Conservation (phyloP, 2,329 filamentous ascomycete species). For the Endoconidiophora polonica region DNA sequence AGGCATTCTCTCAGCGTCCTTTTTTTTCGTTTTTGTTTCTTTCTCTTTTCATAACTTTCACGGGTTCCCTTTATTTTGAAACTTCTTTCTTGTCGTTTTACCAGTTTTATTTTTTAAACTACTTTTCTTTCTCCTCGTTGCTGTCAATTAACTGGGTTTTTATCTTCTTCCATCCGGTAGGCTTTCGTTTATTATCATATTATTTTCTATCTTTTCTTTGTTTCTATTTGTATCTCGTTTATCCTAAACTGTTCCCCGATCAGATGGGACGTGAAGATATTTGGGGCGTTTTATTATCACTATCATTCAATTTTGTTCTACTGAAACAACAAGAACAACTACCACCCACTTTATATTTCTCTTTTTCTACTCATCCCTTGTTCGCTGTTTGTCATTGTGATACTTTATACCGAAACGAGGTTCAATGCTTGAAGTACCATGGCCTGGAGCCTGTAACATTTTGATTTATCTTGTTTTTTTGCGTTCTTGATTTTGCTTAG, state of each 20-base stretch:
- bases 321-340: too few species aligned
- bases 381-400: too few species aligned
- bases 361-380: too few species aligned
- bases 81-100: constrained; percentile 6
- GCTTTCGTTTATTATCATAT: not conserved
- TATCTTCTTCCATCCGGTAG: too few species aligned
- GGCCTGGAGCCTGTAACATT: too few species aligned
- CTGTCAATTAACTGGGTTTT: not conserved
- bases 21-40: constrained; percentile 8
- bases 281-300: not conserved
- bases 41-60: not conserved
- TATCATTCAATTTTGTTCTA: not conserved
- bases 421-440: too few species aligned
- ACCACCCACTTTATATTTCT: too few species aligned
- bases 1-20: constrained; percentile 11
- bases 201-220: not conserved
- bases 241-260: not conserved
- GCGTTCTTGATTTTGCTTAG: too few species aligned
- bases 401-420: too few species aligned
- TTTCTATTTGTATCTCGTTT: not conserved
- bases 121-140: too few species aligned
- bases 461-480: too few species aligned
- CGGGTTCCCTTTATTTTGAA: not conserved
- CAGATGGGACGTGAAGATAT: too few species aligned
- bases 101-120: not conserved